These are phyloP conservation scores for Clonostachys rhizophaga DNA, from an alignment of 2,329 filamentous ascomycete species.

Conservation along the genomic window DNA sequence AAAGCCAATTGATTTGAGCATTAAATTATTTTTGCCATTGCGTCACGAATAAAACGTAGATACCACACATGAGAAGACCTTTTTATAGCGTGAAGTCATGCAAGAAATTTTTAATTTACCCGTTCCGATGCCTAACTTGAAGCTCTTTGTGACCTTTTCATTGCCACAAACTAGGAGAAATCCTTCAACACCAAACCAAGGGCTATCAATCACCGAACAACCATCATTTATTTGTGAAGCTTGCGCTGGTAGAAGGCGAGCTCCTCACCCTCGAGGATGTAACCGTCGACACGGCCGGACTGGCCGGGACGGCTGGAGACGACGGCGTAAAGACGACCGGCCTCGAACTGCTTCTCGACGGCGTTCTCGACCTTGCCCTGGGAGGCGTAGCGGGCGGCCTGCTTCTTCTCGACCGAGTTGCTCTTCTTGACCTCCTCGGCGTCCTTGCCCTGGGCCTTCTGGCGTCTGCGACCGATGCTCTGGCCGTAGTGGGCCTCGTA, in stretches of 20 bases:
- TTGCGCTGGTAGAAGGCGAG: conserved; percentile 99
- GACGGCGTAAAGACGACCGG: conserved; percentile 93
- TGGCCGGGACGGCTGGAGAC: conserved; percentile 91
- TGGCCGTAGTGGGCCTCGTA: conserved; percentile 99
- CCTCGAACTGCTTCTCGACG: conserved; percentile 99
- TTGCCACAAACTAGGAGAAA: conserved; percentile 25
- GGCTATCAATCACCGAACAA: conserved; percentile 10
- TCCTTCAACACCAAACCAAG: conserved; percentile 30
- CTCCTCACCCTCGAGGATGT: conserved; percentile 99
- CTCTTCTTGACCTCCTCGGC: conserved; percentile 81
- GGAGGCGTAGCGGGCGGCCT: conserved; percentile 77
- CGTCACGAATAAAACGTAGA: background rate
- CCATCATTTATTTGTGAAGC: conserved; percentile 82
- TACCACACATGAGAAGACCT: background rate
- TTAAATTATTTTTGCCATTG: background rate
- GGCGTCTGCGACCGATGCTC: conserved; percentile 82
- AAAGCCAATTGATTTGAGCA: background rate
- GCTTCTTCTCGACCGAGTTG: conserved; percentile 95
- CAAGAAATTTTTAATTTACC: conserved; percentile 25
- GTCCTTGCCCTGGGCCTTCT: conserved; percentile 70
- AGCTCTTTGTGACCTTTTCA: conserved; percentile 26
- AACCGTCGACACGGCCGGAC: conserved; percentile 94
- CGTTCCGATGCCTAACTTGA: conserved; percentile 27
- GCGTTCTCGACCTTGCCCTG: conserved; percentile 88
- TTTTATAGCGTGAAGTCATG: conserved; percentile 6